Percentiles rank a stretch among this genome's conserved stretches.
These are phyloP conservation scores for Penicillium cinerascens DNA, from an alignment of 495 filamentous ascomycete genomes.

Conservation along the genomic window DNA sequence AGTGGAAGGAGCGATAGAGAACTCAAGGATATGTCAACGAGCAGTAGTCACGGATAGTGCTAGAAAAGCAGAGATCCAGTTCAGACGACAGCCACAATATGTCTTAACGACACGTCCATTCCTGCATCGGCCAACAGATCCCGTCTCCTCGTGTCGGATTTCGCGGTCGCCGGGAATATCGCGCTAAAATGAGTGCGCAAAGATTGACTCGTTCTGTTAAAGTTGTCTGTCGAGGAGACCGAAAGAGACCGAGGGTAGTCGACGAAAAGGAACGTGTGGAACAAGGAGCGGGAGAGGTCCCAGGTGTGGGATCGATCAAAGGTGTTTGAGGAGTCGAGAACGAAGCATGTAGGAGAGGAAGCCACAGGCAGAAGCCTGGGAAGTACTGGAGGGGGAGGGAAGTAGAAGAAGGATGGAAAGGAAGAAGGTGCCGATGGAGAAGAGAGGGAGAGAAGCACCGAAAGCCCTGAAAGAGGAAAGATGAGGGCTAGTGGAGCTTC, in stretches of 20 bases:
- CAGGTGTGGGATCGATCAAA: conserved; percentile 1
- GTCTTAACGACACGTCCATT: conserved; percentile 45
- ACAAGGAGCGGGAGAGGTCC: conserved; percentile 9
- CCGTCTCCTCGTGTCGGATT: conserved; percentile 10
- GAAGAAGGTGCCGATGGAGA: conserved; percentile 5
- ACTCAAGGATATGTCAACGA: conserved; percentile 6
- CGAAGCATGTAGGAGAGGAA: conserved; percentile 1
- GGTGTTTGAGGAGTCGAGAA: not conserved
- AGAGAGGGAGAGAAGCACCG: not conserved
- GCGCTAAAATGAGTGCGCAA: conserved; percentile 6
- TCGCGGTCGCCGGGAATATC: conserved; percentile 1
- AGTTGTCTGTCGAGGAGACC: not conserved
- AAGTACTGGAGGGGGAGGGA: conserved; percentile 6
- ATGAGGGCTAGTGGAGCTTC: conserved; percentile 35
- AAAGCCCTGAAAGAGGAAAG: conserved; percentile 25
- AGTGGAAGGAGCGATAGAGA: conserved; percentile 12
- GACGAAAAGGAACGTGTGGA: conserved; percentile 11
- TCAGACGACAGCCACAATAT: conserved; percentile 30
- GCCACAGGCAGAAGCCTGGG: conserved; percentile 24
- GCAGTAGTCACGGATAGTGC: conserved; percentile 21
- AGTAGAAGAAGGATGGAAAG: conserved; percentile 16
- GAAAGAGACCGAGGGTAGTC: not conserved
- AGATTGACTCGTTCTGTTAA: not conserved
- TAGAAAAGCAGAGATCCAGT: conserved; percentile 27
- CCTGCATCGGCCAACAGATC: conserved; percentile 33